Conservation (phyloP, 169 alveolate genomes). For the Eimeria falciformis region DNA sequence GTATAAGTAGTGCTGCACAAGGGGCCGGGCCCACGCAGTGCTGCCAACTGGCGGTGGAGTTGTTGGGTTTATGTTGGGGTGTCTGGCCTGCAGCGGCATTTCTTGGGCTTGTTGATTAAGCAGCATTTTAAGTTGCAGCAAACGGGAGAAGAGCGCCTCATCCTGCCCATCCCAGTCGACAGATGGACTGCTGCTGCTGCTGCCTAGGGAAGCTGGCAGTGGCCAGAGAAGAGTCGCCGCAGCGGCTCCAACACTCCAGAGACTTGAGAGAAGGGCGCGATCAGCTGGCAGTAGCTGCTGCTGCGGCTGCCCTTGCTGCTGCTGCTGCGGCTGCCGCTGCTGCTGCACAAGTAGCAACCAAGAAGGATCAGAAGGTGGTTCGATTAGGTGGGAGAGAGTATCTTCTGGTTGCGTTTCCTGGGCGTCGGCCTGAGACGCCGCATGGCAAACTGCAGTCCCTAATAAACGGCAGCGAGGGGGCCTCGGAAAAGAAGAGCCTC, state of each 20-base stretch:
- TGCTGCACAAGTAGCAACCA: conserved; percentile 50
- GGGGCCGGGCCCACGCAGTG: conserved; percentile 28
- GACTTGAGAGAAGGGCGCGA: not conserved
- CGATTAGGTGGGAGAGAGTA: not conserved
- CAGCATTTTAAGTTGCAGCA: conserved; percentile 28
- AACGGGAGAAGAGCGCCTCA: conserved; percentile 7
- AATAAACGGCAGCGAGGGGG: too few species aligned
- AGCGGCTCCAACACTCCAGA: conserved; percentile 34
- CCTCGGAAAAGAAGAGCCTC: too few species aligned
- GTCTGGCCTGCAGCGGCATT: not conserved
- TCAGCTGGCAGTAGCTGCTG: conserved; percentile 23
- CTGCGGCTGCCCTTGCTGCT: conserved; percentile 4
- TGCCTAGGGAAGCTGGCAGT: not conserved
- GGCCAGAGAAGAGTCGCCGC: conserved; percentile 43
- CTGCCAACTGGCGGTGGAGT: conserved; percentile 1
- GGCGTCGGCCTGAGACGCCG: too few species aligned
- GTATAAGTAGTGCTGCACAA: conserved; percentile 49
- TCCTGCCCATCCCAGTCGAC: conserved; percentile 66
- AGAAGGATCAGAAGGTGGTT: not conserved
- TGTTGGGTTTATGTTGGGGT: not conserved
- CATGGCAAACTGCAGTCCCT: too few species aligned
- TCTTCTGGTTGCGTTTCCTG: too few species aligned
- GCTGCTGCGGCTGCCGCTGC: conserved; percentile 27
- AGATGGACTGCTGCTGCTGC: conserved; percentile 20
- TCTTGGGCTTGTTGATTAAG: conserved; percentile 23